Percentiles rank a stretch among this genome's conserved stretches.
These are phyloP conservation scores for Pleoardoris graminearum DNA, from an alignment of 2,329 filamentous ascomycete species.

Conservation along the genomic window DNA sequence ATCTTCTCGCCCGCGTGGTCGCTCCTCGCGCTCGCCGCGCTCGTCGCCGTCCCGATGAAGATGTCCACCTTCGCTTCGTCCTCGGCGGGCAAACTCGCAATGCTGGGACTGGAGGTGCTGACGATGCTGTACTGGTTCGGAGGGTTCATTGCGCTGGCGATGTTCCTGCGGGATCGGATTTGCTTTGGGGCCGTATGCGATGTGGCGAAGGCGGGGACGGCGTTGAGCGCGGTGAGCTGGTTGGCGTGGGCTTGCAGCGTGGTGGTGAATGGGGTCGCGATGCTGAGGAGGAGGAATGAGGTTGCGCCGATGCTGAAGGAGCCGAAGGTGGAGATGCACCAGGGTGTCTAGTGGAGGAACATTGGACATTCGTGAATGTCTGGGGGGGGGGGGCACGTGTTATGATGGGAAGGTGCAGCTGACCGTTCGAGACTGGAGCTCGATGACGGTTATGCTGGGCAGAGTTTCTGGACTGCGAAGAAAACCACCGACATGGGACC, in stretches of 20 bases:
- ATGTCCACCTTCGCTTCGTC: slow-evolving; percentile 44
- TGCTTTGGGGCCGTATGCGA: slow-evolving; percentile 62
- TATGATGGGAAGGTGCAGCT: background rate
- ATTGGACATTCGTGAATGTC: no score
- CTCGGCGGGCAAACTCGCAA: slow-evolving; percentile 60
- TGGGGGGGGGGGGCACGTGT: no score
- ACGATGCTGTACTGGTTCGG: slow-evolving; percentile 91
- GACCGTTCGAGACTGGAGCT: slow-evolving; percentile 57
- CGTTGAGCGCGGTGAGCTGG: slow-evolving; percentile 69
- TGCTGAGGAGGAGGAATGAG: slow-evolving; percentile 30
- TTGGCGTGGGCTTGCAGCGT: slow-evolving; percentile 50
- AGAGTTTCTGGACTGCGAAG: background rate
- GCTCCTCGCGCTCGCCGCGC: slow-evolving; percentile 65
- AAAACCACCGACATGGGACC: background rate
- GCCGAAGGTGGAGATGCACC: slow-evolving; percentile 45
- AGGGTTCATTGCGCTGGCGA: slow-evolving; percentile 77
- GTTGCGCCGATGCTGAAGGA: slow-evolving; percentile 17
- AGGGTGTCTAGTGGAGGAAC: slow-evolving; percentile 46
- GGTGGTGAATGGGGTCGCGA: slow-evolving; percentile 18
- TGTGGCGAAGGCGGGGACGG: slow-evolving; percentile 64
- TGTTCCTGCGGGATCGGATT: slow-evolving; percentile 61
- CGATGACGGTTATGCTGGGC: background rate
- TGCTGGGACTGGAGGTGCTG: slow-evolving; percentile 69
- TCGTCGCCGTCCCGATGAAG: slow-evolving; percentile 68
- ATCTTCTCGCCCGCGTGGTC: slow-evolving; percentile 81